Base-by-base conservation (phyloP, 2,329 filamentous ascomycete genomes). In the Cryphonectria naterciae region DNA sequence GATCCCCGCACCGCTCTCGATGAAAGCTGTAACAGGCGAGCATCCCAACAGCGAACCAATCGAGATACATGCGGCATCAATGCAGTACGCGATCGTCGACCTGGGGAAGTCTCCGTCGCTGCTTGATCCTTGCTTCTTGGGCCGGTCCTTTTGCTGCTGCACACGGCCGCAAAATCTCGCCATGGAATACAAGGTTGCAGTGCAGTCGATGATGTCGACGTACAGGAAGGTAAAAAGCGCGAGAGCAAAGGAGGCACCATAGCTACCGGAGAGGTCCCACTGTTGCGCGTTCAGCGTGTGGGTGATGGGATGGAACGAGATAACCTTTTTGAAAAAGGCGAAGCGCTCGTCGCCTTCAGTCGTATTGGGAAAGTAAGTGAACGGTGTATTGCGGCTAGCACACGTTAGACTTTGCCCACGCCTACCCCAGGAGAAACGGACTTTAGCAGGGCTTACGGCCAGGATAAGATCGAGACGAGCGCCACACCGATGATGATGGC, bases 1-100 rank as follows among this genome's bases (percentile, higher is more conserved):
- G 74, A 97, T 97, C 76, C 94, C 94, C 11, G 94, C 94, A 77
- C 93, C 93, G n/a, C 91, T 94, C 81, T 97, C 94, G 77, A 97
- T 90, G 78, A 94, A 97, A 13, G 93, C 93, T 0, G 93, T 97
- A 4, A 97, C 93, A 0, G 94, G 94, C 0, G 94, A 91, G 13
- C 87, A 88, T 65, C 94, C 94, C 65, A 97, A 85, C 1, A 97
- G 83, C 6, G 92, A 89, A 3, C 91, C 91, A 65, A 94, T 87
- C 0, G 91, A 92, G 74, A 94, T 93, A 72, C 89, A 90, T 19
- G 90, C 80, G 1, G 92, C 91, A 74, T 94, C 92, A 4, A 88
- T 89, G 75, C 87, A 91, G 79, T 93, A 94, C 1, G 94, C 94
- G 43, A 95, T 82, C 0, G 94, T 93, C 2, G 92, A 95, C 56